Evolutionary conservation across 345 rosid genomes (phyloP).

Genomic region (Hirschfeldia incana): DNA sequence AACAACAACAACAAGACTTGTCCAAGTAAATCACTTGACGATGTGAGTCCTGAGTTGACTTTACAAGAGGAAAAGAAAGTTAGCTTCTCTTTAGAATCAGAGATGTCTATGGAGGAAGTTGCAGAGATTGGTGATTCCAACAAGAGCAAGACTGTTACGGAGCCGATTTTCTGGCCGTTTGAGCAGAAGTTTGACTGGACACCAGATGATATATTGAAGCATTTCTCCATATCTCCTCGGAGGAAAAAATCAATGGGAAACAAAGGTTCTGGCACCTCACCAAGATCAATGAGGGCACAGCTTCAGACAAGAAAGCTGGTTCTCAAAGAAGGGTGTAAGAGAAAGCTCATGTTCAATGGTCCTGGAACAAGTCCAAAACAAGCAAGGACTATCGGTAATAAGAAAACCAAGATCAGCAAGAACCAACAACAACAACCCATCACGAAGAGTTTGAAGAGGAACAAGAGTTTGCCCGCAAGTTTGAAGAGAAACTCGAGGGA

Average conservation of each 20-base stretch:
- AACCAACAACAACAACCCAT: neutral
- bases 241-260: neutral
- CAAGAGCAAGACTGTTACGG: neutral
- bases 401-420: neutral
- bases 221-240: neutral
- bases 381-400: neutral
- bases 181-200: slow-evolving; percentile 1
- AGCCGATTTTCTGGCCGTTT: neutral
- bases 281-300: neutral
- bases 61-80: neutral
- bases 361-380: neutral
- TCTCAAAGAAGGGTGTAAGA: neutral
- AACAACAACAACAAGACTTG: neutral
- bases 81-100: neutral
- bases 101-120: neutral
- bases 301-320: neutral
- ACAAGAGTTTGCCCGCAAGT: neutral
- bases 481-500: neutral
- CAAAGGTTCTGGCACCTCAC: neutral
- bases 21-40: neutral
- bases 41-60: neutral
- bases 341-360: neutral
- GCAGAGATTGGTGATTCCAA: neutral
- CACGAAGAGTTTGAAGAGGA: neutral
- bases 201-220: neutral